Percentiles rank a stretch among this genome's conserved stretches.
phyloP scores from a whole-genome alignment of 2,329 filamentous ascomycete species.

The Arthrobotrys iridis region DNA sequence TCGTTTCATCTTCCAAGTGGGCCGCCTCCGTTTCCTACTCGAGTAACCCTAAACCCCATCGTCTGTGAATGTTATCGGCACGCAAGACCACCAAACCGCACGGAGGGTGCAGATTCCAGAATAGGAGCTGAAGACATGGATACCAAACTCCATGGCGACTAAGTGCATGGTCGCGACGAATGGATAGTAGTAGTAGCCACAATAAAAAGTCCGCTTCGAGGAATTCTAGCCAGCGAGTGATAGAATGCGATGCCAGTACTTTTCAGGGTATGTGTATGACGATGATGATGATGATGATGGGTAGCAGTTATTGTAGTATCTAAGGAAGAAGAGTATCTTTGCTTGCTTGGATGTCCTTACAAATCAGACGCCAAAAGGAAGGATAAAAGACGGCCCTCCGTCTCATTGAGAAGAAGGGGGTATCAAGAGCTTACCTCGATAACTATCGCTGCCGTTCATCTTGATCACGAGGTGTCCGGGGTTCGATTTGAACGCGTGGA shows the following conservation, averaged over 20 bases:
- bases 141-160: slow-evolving; percentile 36
- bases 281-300: slow-evolving; percentile 3
- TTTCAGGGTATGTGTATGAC: slow-evolving; percentile 27
- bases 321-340: slow-evolving; percentile 44
- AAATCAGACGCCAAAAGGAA: slow-evolving; percentile 55
- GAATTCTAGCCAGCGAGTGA: slow-evolving; percentile 32
- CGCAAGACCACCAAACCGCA: slow-evolving; percentile 39
- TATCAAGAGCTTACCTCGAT: slow-evolving; percentile 41
- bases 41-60: slow-evolving; percentile 7
- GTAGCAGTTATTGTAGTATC: slow-evolving; percentile 12
- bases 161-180: slow-evolving; percentile 28
- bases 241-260: slow-evolving; percentile 35
- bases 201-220: slow-evolving; percentile 26
- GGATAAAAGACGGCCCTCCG: slow-evolving; percentile 46
- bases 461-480: background rate
- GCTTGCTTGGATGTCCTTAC: slow-evolving; percentile 54
- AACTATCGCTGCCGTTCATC: slow-evolving; percentile 53
- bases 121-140: slow-evolving; percentile 40
- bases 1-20: background rate
- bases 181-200: slow-evolving; percentile 35
- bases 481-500: background rate
- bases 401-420: slow-evolving; percentile 20
- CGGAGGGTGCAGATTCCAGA: slow-evolving; percentile 39
- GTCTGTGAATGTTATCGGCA: slow-evolving; percentile 24
- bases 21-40: background rate